Evolutionary conservation across 2,329 filamentous ascomycete species (phyloP), one percentile per base, ranked within the genome.

Genomic region (Fusarium gaditjirri): DNA sequence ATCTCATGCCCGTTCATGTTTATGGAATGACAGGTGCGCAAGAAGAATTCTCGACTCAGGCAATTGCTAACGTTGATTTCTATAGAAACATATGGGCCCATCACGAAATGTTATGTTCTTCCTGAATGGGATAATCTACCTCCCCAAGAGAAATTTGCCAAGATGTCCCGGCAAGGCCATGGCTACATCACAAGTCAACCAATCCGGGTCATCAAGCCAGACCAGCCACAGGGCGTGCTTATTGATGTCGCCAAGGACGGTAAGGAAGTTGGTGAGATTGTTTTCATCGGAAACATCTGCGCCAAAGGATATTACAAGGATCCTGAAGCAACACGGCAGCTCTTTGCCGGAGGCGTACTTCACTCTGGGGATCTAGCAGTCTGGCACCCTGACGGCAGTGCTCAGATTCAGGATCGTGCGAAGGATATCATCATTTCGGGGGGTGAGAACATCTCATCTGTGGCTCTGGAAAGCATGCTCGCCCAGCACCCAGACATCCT

Each of bases 371-470:
- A 99, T 80, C 82, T 99, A 53, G 96, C 96, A 2, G 95, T 98
- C 2, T 95, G 93, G 93, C 94, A 98, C 83, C 88, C 92, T 0
- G 96, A 98, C 79, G 95, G 95, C 4, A 92, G 93, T 64, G 91
- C 94, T 47, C 94, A 98, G 84, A 97, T 99, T 71, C 85, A 97
- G 65, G 96, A 99, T 82, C 89, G 96, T 25, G 93, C 94, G 19
- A 99, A 99, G 85, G 96, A 99, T 79, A 98, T 99, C 58, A 99
- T 99, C 78, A 99, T 99, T 71, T 97, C 93, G 58, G 95, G 95
- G 50, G 96, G 96, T 63, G 96, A 99, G 82, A 99, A 99, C 80
- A 98, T 99, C 70, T 97, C 94, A 6, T 97, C 93, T 0, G 92
- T 99, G 3, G 94, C 96, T 1, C 87, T 99, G 7, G 96, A 99